Percentiles rank a stretch among this genome's conserved stretches.
Conservation (phyloP, 2,329 filamentous ascomycete species). For the Sporothrix curviconia region DNA sequence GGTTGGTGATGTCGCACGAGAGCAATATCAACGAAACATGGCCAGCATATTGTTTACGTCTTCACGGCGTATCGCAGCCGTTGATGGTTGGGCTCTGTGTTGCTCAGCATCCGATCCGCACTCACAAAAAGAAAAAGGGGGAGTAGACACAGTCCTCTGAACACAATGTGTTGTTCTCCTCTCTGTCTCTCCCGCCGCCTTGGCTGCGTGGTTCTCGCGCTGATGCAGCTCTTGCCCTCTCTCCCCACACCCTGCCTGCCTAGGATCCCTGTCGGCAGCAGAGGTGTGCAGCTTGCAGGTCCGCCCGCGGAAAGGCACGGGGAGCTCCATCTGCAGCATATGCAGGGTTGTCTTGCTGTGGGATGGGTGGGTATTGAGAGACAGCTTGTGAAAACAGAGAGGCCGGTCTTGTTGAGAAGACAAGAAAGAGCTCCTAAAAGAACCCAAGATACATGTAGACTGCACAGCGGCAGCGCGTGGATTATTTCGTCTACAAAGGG, state of each 20-base stretch:
- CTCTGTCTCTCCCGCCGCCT: not conserved
- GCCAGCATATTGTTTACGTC: no score
- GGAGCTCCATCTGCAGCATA: not conserved
- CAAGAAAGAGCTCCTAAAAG: no score
- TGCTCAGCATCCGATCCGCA: no score
- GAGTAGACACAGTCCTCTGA: not conserved
- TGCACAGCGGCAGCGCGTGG: slow-evolving; percentile 18
- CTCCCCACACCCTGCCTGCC: not conserved
- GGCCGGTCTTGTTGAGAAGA: no score
- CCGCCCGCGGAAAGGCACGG: not conserved
- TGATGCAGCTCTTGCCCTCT: not conserved
- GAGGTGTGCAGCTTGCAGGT: no score
- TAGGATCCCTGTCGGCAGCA: not conserved
- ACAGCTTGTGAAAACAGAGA: no score
- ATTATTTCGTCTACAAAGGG: no score
- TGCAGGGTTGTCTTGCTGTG: not conserved
- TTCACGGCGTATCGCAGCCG: no score
- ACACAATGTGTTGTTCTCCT: no score
- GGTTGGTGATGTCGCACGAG: slow-evolving; percentile 3
- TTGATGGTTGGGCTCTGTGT: not conserved
- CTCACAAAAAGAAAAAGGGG: not conserved
- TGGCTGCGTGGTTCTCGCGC: not conserved
- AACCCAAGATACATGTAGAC: no score
- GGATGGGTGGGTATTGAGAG: no score
- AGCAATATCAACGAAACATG: slow-evolving; percentile 10